Conservation (phyloP, 2,329 filamentous ascomycete species). For the Verticillium dahliae region DNA sequence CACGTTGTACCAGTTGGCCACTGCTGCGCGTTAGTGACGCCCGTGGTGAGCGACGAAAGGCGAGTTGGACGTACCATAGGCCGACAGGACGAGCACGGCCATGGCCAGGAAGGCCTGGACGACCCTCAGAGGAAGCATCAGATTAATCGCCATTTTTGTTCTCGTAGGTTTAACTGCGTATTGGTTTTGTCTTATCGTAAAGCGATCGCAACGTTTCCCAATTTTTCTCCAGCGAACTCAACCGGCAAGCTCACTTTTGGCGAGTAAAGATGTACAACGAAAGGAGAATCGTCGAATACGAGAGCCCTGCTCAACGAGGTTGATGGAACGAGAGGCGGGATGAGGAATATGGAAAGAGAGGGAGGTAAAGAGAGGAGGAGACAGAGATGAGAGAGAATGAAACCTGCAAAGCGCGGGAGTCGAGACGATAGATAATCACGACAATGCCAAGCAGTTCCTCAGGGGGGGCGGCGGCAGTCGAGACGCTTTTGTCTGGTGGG, state of each 20-base stretch:
- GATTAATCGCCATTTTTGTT: constrained; percentile 25
- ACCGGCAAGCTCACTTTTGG: neutral
- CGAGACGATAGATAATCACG: neutral
- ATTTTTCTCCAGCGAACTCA: neutral
- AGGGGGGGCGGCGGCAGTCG: neutral
- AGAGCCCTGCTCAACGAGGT: neutral
- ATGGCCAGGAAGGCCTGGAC: constrained; percentile 39
- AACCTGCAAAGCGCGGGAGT: neutral
- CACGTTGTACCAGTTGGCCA: constrained; percentile 53
- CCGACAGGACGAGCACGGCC: constrained; percentile 39
- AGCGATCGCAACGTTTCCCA: neutral
- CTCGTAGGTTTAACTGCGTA: neutral
- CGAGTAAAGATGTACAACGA: neutral
- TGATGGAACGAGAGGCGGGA: neutral
- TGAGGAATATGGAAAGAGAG: neutral
- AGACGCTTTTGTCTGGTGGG: neutral
- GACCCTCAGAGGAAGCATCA: constrained; percentile 36
- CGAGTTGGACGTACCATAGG: constrained; percentile 34
- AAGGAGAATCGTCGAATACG: neutral
- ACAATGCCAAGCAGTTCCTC: neutral
- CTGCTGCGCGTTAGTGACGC: constrained; percentile 27
- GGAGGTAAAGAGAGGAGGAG: too few species aligned
- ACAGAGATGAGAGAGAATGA: neutral
- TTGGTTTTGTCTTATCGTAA: neutral
- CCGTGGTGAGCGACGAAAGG: neutral